Evolutionary conservation across 257 asterid genomes (phyloP).

Genomic region (Solanum infundibuliforme): DNA sequence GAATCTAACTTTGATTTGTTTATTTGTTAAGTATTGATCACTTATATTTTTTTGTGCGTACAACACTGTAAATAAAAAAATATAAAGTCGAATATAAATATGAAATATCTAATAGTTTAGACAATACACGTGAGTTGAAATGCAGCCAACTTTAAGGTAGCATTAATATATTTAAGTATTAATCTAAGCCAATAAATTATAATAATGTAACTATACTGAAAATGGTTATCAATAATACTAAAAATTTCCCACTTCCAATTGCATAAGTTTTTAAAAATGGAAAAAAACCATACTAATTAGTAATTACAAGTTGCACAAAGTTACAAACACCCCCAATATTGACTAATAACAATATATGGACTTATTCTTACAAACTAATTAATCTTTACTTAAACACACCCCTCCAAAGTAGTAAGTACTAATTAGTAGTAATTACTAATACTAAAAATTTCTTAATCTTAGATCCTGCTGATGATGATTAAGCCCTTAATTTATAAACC

Average conservation of each 20-base stretch:
- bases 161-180: not conserved
- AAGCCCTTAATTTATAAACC: not conserved
- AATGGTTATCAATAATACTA: not conserved
- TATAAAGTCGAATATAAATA: not conserved
- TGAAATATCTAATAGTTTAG: not conserved
- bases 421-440: not conserved
- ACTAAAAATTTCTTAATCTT: not conserved
- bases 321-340: not conserved
- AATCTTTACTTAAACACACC: not conserved
- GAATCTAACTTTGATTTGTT: not conserved
- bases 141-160: not conserved
- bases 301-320: not conserved
- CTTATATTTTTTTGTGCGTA: not conserved
- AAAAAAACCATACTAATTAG: not conserved
- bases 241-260: constrained; percentile 5
- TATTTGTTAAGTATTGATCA: not conserved
- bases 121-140: not conserved
- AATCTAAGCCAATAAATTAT: not conserved
- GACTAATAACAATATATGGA: constrained; percentile 3
- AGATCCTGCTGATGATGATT: not conserved
- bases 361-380: not conserved
- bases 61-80: not conserved
- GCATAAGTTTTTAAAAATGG: constrained; percentile 1
- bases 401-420: not conserved
- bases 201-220: not conserved